These are phyloP conservation scores for Candida sonorensis DNA, from an alignment of 805 yeast species.

Conservation along the genomic window DNA sequence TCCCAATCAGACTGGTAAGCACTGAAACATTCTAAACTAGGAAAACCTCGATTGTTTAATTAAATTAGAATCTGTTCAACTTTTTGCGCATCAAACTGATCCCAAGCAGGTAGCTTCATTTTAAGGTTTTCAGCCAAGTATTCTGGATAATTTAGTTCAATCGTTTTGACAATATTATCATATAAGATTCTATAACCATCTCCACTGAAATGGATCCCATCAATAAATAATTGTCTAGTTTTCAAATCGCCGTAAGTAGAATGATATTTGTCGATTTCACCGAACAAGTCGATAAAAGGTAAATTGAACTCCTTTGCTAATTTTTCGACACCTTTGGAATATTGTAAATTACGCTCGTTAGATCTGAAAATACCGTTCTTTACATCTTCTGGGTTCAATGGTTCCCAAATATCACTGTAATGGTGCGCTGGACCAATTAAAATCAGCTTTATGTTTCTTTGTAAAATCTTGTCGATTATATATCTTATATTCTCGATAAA, in stretches of 20 bases:
- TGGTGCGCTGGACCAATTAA: constrained; percentile 58
- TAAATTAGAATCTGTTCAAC: constrained; percentile 8
- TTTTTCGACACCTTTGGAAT: constrained; percentile 41
- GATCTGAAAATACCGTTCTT: constrained; percentile 34
- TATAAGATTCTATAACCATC: constrained; percentile 32
- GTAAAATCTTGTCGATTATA: constrained; percentile 33
- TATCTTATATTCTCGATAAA: constrained; percentile 41
- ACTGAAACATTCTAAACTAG: too few relatives aligned
- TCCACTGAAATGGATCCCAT: constrained; percentile 42
- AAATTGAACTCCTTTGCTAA: constrained; percentile 40
- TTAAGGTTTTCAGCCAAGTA: constrained; percentile 12
- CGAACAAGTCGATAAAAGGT: constrained; percentile 54
- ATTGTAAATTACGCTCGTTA: constrained; percentile 35
- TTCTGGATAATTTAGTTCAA: constrained; percentile 30
- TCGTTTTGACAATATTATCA: constrained; percentile 25
- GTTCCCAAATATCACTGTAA: constrained; percentile 37
- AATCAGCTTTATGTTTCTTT: constrained; percentile 41
- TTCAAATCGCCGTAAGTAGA: constrained; percentile 7
- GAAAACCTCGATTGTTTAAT: too few relatives aligned
- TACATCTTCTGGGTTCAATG: constrained; percentile 24
- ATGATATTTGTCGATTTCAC: constrained; percentile 29
- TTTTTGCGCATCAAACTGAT: constrained; percentile 8
- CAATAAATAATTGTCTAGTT: constrained; percentile 23
- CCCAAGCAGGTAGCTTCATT: constrained; percentile 18
- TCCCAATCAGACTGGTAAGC: too few relatives aligned